These are phyloP conservation scores for Mycena alexandri DNA, from an alignment of 768 basidiomycete species.

Conservation along the genomic window DNA sequence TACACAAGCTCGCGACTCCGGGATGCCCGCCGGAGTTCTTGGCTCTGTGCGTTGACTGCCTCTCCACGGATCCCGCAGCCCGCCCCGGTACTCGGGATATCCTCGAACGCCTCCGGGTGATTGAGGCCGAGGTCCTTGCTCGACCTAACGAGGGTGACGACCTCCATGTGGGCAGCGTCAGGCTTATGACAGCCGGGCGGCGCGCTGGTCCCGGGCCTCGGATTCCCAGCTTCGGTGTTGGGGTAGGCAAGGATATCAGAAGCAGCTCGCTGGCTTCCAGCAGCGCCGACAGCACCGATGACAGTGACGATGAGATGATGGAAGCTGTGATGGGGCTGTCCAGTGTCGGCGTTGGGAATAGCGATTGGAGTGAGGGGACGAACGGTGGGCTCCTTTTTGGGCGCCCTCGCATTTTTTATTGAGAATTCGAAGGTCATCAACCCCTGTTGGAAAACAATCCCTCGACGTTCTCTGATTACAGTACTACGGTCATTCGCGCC, in stretches of 20 bases:
- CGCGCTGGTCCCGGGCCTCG: constrained; percentile 72
- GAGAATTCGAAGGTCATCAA: constrained; percentile 57
- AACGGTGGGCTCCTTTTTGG: constrained; percentile 47
- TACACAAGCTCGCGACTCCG: constrained; percentile 71
- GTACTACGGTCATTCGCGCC: constrained; percentile 74
- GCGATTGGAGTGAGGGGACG: constrained; percentile 59
- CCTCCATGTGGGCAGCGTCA: constrained; percentile 87
- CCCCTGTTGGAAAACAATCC: constrained; percentile 61
- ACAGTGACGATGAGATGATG: constrained; percentile 71
- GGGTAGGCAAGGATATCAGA: constrained; percentile 72
- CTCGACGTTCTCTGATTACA: constrained; percentile 68
- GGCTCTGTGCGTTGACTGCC: constrained; percentile 83
- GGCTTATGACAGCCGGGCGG: constrained; percentile 80
- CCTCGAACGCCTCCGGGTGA: constrained; percentile 79
- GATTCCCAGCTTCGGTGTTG: constrained; percentile 89
- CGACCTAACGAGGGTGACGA: constrained; percentile 75
- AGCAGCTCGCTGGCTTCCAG: constrained; percentile 47
- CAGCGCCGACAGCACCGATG: constrained; percentile 72
- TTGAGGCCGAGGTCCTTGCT: constrained; percentile 87
- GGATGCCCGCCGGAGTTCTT: constrained; percentile 87
- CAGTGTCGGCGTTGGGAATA: constrained; percentile 60
- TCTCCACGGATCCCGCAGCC: constrained; percentile 68
- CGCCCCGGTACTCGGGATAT: constrained; percentile 86
- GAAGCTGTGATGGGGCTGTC: constrained; percentile 70
- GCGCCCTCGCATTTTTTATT: constrained; percentile 30